Base-by-base conservation (phyloP, 2,329 filamentous ascomycete genomes). In the Paracamarosporium sp. region DNA sequence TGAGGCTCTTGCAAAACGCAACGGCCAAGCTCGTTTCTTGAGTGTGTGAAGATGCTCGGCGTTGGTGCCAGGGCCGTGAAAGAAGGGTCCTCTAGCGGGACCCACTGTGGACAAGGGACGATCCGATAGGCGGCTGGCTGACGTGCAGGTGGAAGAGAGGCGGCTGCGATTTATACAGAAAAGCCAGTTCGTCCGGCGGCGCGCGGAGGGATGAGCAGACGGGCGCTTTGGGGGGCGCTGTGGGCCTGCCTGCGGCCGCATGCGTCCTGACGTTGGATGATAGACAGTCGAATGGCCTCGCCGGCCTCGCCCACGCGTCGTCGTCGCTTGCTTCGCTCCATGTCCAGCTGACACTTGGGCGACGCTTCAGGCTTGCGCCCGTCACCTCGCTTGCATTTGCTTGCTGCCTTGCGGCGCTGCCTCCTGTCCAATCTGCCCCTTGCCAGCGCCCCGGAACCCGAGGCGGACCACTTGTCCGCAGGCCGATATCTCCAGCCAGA, bases 221-320 rank as follows among this genome's bases (percentile, higher is more conserved):
- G 24, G 28, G 28, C 17, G 28, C 11, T 9, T 11, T 35, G 28
- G 30, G 30, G 9, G 17, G 28, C 11, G 17, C n/a, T 27, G 27
- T 11, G 17, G 45, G 30, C 43, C 17, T 40, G 36, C 36, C n/a
- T 17, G 7, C 7, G n/a, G 27, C 15, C 31, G 43, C 27, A 46
- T 31, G 27, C 20, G 45, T 48, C 40, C 40, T 43, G 40, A 43
- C 40, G 40, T 25, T 41, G 38, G 17, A n/a, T 41, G 38, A 11
- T 3, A n/a, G 12, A 22, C 13, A 36, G 45, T 48, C 61, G 61
- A 63, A 61, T 63, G 41, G 35, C 56, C 59, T 53, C 55, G 61
- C 56, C 56, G 40, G 40, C 43, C 20, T 41, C 47, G 20, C 36
- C 53, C 61, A 63, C 61, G 61, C 55, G 55, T 59, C 50, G 48